These are phyloP conservation scores for Tricladium varicosporioides DNA, from an alignment of 2,329 filamentous ascomycete species.

Conservation along the genomic window DNA sequence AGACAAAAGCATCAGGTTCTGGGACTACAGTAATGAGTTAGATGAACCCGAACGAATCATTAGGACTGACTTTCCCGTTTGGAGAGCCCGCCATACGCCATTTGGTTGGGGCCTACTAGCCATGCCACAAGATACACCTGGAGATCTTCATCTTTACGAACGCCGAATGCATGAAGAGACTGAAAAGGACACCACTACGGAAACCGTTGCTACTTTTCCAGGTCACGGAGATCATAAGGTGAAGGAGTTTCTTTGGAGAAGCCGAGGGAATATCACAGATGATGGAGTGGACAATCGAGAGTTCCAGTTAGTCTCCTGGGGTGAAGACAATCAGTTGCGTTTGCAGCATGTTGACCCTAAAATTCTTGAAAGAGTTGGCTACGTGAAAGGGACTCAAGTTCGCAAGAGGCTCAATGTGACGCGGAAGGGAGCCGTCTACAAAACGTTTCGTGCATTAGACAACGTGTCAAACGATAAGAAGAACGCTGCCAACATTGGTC, in stretches of 20 bases:
- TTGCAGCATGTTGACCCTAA: constrained; percentile 70
- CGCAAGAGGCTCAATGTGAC: constrained; percentile 69
- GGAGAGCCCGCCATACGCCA: constrained; percentile 86
- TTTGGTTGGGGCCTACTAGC: constrained; percentile 84
- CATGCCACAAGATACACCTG: constrained; percentile 89
- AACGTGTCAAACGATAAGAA: constrained; percentile 57
- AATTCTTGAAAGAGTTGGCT: constrained; percentile 67
- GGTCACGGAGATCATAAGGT: constrained; percentile 65
- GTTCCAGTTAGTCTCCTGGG: constrained; percentile 92
- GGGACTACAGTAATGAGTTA: constrained; percentile 69
- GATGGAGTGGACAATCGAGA: constrained; percentile 78
- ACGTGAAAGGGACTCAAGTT: constrained; percentile 65
- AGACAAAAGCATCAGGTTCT: constrained; percentile 90
- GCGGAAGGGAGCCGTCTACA: constrained; percentile 80
- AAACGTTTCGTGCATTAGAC: constrained; percentile 76
- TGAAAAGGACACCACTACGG: constrained; percentile 43
- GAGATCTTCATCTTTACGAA: constrained; percentile 82
- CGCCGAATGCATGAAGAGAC: constrained; percentile 47
- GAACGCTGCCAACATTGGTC: constrained; percentile 60
- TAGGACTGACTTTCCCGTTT: constrained; percentile 79
- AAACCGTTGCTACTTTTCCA: constrained; percentile 56
- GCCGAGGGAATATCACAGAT: constrained; percentile 63
- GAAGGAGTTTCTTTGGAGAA: constrained; percentile 90
- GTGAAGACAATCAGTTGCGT: constrained; percentile 77
- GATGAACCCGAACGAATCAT: constrained; percentile 74